These are phyloP conservation scores for Psidium guajava DNA, from an alignment of 345 rosid species.

Conservation along the genomic window DNA sequence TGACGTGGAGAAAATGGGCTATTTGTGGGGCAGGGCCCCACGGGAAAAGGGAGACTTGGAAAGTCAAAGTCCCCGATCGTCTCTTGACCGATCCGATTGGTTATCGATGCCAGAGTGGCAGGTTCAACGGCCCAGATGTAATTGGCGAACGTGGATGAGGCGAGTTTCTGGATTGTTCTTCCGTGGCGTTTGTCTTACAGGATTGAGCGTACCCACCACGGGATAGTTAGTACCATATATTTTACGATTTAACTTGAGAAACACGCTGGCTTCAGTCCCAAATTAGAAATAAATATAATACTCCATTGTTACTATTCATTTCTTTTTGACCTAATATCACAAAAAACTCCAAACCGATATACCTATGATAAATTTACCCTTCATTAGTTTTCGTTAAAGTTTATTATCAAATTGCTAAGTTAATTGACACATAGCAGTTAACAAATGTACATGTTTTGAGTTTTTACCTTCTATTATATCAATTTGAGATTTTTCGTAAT, in stretches of 20 bases:
- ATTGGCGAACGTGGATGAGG: background rate
- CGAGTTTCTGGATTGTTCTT: background rate
- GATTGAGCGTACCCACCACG: background rate
- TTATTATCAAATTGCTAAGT: too few relatives aligned
- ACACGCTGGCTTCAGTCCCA: background rate
- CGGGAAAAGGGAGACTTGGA: background rate
- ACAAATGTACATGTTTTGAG: too few relatives aligned
- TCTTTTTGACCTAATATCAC: too few relatives aligned
- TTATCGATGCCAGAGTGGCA: background rate
- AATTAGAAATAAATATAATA: too few relatives aligned
- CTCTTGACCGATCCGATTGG: background rate
- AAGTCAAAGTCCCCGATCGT: background rate
- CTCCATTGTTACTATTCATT: too few relatives aligned
- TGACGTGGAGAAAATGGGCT: constrained; percentile 40
- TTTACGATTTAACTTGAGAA: background rate
- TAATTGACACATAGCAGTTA: too few relatives aligned
- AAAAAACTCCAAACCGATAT: too few relatives aligned
- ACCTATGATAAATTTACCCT: too few relatives aligned
- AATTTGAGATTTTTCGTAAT: too few relatives aligned
- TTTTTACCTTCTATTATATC: too few relatives aligned
- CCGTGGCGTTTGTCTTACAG: background rate
- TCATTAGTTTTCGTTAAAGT: too few relatives aligned
- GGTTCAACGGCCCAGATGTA: background rate
- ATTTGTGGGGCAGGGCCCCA: background rate
- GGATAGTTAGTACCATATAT: background rate